These are phyloP conservation scores for Pseudogymnoascus sp. DNA, from an alignment of 2,329 filamentous ascomycete genomes.

Conservation along the genomic window DNA sequence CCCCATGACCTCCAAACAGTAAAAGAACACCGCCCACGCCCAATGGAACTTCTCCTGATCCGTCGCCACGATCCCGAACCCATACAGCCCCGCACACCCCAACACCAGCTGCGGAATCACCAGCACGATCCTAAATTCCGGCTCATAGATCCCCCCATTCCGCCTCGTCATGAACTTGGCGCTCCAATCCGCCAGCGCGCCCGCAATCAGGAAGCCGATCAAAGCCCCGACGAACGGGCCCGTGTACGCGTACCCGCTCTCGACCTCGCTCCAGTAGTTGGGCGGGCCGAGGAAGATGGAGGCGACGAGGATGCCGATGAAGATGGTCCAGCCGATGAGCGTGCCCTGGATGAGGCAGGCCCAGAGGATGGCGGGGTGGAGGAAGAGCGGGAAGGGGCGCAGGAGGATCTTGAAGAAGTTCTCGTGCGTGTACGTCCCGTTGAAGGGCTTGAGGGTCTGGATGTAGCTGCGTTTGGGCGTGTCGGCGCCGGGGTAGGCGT, in stretches of 20 bases:
- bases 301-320: conserved; percentile 78
- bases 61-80: conserved; percentile 68
- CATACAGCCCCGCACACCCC: conserved; percentile 70
- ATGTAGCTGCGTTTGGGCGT: conserved; percentile 46
- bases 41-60: conserved; percentile 60
- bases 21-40: conserved; percentile 65
- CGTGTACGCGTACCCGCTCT: conserved; percentile 80
- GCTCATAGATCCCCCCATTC: conserved; percentile 81
- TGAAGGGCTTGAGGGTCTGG: conserved; percentile 61
- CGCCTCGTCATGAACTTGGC: conserved; percentile 61
- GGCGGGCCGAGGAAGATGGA: conserved; percentile 74
- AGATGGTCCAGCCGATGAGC: conserved; percentile 91
- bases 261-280: conserved; percentile 70
- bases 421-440: conserved; percentile 74
- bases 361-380: conserved; percentile 83
- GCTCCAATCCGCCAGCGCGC: conserved; percentile 63
- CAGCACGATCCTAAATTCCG: conserved; percentile 79
- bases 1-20: conserved; percentile 72
- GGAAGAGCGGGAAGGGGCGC: conserved; percentile 74
- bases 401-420: conserved; percentile 55
- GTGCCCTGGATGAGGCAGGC: conserved; percentile 71
- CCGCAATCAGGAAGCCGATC: conserved; percentile 67
- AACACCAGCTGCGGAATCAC: conserved; percentile 75
- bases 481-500: conserved; percentile 5
- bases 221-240: conserved; percentile 80